Base-by-base conservation (phyloP, 148 eudicot species). In the Rhododendron ovatum region DNA sequence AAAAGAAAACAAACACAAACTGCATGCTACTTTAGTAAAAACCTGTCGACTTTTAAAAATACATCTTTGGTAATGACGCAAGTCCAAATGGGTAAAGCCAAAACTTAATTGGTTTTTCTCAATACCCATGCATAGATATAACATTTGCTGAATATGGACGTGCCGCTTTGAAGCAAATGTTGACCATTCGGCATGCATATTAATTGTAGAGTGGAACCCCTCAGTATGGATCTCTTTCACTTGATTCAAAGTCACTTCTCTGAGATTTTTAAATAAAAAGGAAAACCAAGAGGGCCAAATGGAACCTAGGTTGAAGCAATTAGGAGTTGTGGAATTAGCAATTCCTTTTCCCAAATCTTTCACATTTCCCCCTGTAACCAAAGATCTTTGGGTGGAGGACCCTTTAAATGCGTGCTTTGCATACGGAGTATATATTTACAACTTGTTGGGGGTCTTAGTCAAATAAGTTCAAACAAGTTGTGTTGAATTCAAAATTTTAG, bases 311-410 rank as follows among this genome's bases (percentile, higher is more conserved):
- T 45, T 45, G 78, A n/a, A 71, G 63, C 85, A 83, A 41, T 41
- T 41, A 71, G 71, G 43, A 48, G 48, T 65, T 28, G 85, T 83
- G 59, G 85, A 71, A 48, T 41, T 83, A 28, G 55, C 85, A 83
- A 83, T 71, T 83, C 79, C 63, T 71, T 83, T 83, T 71, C 79
- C 85, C 85, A 69, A 83, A 48, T 28, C 61, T 26, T 12, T 71
- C 35, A 67, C 41, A 18, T 15, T 61, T 37, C 13, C 39, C 74
- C 65, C 37, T 22, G 73, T 41, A 67, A 41, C 22, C 33, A 48
- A 48, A 71, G 4, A 30, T 26, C 39, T 20, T 45, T 20, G 48
- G 71, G 28, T 39, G 48, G n/a, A 41, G 74, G 48, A 24, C 48
- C 41, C 75, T 82, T 82, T 67, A 37, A 82, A 61, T 82, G 53